Base-by-base conservation (phyloP, 306 rosid species). In the Prunus armeniaca region DNA sequence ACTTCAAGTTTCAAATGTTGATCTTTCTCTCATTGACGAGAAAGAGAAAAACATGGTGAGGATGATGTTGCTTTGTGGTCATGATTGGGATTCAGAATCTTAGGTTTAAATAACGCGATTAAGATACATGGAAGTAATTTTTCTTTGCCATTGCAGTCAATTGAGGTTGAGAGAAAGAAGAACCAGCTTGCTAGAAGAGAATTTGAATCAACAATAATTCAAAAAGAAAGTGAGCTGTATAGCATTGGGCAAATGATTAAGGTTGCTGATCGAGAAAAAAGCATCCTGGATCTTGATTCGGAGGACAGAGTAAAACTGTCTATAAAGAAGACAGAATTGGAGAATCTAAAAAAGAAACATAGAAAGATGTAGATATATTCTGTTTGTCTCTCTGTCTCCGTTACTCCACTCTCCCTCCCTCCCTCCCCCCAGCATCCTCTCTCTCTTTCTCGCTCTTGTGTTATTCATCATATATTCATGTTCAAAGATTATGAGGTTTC, bases 31-130 rank as follows among this genome's bases (percentile, higher is more conserved):
- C 54, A 85, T 92, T 71, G 95, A 92, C 70, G 96, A 92, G 82
- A 87, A 87, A 83, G 98, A 95, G 47, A 95, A 84, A 76, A 88
- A 77, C 67, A 81, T 87, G 93, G 98, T 95, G 79, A 82, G 92
- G 71, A 72, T 43, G 74, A 50, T 69, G 38, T 73, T 81, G 58
- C 87, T 66, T 12, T 73, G 24, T 74, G 75, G 52, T 84, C 71
- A 72, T 67, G 25, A 71, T 45, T 28, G 76, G 77, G 69, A 8
- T 80, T 73, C 77, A 69, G 62, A 71, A 43, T 47, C 50, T 69
- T 71, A 54, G 25, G 18, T 78, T 73, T 76, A 18, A 61, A 22
- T 27, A 28, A 55, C 70, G 18, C 22, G 34, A 76, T 74, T 55
- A 68, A 69, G 58, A 12, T 61, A 57, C 57, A 28, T 62, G 15